A percentile compares a stretch with the other conserved stretches of the same genome.
phyloP scores from a whole-genome alignment of 768 basidiomycete genomes.

The Exidia glandulosa region DNA sequence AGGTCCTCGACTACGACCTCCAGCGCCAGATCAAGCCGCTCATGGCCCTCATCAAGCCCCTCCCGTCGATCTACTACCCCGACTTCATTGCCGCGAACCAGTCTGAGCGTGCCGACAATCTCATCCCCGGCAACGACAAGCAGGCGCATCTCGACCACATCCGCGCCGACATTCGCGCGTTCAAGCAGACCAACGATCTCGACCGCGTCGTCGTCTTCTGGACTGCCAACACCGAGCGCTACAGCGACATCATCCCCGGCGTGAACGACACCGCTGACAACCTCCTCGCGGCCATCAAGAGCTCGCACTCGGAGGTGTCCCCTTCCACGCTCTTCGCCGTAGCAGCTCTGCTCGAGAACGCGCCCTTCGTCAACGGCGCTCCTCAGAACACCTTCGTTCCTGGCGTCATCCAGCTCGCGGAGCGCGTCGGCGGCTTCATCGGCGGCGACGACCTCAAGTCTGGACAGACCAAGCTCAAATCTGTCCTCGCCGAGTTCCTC shows the following conservation, averaged over 20 bases:
- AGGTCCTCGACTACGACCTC: conserved; percentile 92
- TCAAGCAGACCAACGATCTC: conserved; percentile 73
- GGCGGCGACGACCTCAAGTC: conserved; percentile 98
- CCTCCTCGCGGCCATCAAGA: conserved; percentile 69
- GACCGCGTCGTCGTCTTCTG: conserved; percentile 92
- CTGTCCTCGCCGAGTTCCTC: conserved; percentile 93
- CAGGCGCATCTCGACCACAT: conserved; percentile 84
- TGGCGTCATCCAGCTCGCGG: conserved; percentile 86
- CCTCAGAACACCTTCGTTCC: conserved; percentile 99
- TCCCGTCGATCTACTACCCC: conserved; percentile 94
- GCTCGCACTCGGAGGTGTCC: conserved; percentile 86
- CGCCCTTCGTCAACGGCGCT: conserved; percentile 94
- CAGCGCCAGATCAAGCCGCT: conserved; percentile 88
- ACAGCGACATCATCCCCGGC: conserved; percentile 87
- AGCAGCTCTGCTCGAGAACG: conserved; percentile 87
- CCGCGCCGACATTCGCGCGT: conserved; percentile 85
- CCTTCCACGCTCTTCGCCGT: conserved; percentile 94
- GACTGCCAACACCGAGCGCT: conserved; percentile 99
- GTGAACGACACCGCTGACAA: conserved; percentile 92
- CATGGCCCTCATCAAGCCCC: conserved; percentile 74
- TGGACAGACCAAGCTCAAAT: conserved; percentile 96
- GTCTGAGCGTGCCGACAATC: conserved; percentile 88
- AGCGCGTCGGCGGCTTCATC: conserved; percentile 82
- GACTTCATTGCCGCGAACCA: conserved; percentile 98
- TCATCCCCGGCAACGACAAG: conserved; percentile 80